A percentile compares a stretch with the other conserved stretches of the same genome.
Evolutionary conservation across 768 basidiomycete genomes (phyloP).

Genomic region (Polyporus arcularius): DNA sequence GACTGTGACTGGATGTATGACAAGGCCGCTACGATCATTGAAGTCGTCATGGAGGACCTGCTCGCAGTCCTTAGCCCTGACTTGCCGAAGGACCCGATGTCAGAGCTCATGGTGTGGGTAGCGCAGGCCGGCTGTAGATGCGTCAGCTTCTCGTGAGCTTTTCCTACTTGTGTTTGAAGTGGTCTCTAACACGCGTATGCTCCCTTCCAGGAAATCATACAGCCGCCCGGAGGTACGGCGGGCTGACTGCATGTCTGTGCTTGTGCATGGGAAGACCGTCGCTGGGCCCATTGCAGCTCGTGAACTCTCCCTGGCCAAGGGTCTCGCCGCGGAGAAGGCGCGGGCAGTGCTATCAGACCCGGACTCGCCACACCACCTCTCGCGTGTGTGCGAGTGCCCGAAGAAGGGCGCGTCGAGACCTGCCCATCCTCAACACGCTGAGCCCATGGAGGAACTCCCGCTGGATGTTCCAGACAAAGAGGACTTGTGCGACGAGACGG

Average conservation of each 20-base stretch:
- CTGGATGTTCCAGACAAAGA: slow-evolving; percentile 24
- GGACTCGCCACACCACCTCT: slow-evolving; percentile 45
- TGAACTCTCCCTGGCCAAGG: slow-evolving; percentile 64
- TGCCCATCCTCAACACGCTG: too few species aligned
- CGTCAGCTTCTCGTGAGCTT: slow-evolving; percentile 47
- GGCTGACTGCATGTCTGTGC: slow-evolving; percentile 55
- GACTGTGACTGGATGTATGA: slow-evolving; percentile 80
- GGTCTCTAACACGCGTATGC: slow-evolving; percentile 27
- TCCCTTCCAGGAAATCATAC: slow-evolving; percentile 39
- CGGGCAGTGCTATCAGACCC: slow-evolving; percentile 51
- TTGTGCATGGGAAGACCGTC: slow-evolving; percentile 58
- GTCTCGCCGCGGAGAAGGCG: slow-evolving; percentile 66
- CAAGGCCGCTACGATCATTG: slow-evolving; percentile 58
- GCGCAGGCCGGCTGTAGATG: slow-evolving; percentile 57
- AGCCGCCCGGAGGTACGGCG: slow-evolving; percentile 45
- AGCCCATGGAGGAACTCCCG: not conserved
- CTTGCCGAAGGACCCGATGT: slow-evolving; percentile 70
- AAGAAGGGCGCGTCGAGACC: not conserved
- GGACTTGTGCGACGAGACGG: slow-evolving; percentile 45
- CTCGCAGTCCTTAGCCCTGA: slow-evolving; percentile 59
- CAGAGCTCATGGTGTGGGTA: slow-evolving; percentile 69
- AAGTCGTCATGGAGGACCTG: slow-evolving; percentile 67
- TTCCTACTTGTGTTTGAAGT: not conserved
- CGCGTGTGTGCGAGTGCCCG: slow-evolving; percentile 44
- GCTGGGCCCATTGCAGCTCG: slow-evolving; percentile 62